A percentile compares a stretch with the other conserved stretches of the same genome.
Conservation (phyloP, 1,284 basidiomycete species). For the Ustilago trichophora region DNA sequence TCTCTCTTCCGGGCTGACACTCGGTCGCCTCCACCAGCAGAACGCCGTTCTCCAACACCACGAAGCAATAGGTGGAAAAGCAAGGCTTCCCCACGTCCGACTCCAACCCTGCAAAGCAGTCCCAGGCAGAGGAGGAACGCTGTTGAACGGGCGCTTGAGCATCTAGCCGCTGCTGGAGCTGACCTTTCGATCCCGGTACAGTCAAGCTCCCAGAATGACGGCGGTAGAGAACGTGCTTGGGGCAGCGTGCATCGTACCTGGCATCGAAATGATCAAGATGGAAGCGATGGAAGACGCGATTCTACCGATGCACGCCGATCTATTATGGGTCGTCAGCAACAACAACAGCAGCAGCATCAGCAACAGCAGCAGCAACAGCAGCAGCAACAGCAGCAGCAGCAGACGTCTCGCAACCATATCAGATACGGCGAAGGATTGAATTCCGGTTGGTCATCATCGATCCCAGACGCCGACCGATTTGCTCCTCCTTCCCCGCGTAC, state of each 20-base stretch:
- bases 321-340: slow-evolving; percentile 1
- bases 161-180: slow-evolving; percentile 13
- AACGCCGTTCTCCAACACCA: slow-evolving; percentile 1
- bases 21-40: slow-evolving; percentile 2
- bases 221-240: background rate
- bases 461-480: background rate
- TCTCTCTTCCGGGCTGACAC: slow-evolving; percentile 19
- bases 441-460: background rate
- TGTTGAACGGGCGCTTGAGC: slow-evolving; percentile 22
- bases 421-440: background rate
- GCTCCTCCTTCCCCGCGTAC: slow-evolving; percentile 6
- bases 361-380: slow-evolving; percentile 3
- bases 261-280: background rate
- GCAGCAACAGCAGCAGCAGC: slow-evolving; percentile 7
- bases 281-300: background rate
- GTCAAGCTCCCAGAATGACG: too few relatives aligned
- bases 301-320: slow-evolving; percentile 5
- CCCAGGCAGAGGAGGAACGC: slow-evolving; percentile 14
- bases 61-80: slow-evolving; percentile 3
- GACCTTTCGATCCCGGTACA: background rate
- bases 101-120: background rate
- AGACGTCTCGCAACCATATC: too few relatives aligned
- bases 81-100: background rate
- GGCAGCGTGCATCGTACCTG: slow-evolving; percentile 3
- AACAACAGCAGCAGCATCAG: background rate